A percentile compares a stretch with the other conserved stretches of the same genome.
These are phyloP conservation scores for Fusarium ambrosium DNA, from an alignment of 2,329 filamentous ascomycete genomes.

Conservation along the genomic window DNA sequence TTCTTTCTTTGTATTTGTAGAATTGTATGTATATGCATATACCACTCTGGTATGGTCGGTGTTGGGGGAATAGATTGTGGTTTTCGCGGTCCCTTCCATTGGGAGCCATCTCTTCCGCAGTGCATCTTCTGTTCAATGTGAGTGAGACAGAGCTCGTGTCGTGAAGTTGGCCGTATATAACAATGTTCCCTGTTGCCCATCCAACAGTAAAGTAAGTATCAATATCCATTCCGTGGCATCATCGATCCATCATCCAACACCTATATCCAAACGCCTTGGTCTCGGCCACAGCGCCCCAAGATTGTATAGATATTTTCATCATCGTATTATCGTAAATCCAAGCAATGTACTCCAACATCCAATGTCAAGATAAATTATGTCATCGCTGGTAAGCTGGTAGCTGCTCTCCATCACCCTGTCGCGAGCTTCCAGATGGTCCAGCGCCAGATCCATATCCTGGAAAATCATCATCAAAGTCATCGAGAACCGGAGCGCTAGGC, in stretches of 20 bases:
- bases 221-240: conserved; percentile 13
- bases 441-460: conserved; percentile 46
- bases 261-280: conserved; percentile 35
- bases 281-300: conserved; percentile 14
- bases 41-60: conserved; percentile 4
- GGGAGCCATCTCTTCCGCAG: not conserved
- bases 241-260: conserved; percentile 31
- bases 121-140: conserved; percentile 1
- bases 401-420: conserved; percentile 49
- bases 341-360: conserved; percentile 19
- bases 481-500: conserved; percentile 71
- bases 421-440: conserved; percentile 40
- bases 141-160: not conserved
- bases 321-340: conserved; percentile 21
- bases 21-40: not conserved
- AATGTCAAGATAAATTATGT: conserved; percentile 25
- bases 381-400: conserved; percentile 57
- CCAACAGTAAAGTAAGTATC: conserved; percentile 3
- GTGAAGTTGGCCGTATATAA: not conserved
- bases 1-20: conserved; percentile 3
- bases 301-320: conserved; percentile 30
- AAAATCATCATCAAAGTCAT: conserved; percentile 68
- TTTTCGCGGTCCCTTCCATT: not conserved
- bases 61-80: not conserved
- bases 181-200: conserved; percentile 5